Evolutionary conservation across 257 asterid genomes (phyloP).

Genomic region (Osmanthus fragrans): DNA sequence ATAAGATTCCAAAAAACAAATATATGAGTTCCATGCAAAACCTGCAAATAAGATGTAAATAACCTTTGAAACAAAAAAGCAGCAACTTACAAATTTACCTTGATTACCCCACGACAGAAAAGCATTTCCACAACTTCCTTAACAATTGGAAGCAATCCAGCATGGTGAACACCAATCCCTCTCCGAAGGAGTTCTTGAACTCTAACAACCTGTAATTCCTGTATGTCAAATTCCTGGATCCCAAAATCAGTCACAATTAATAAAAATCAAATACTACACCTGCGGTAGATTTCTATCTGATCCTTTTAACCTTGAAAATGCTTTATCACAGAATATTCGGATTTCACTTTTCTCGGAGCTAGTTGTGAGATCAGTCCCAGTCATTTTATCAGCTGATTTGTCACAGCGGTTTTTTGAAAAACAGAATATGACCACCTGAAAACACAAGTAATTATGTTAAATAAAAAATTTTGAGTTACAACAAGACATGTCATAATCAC

Average conservation of each 20-base stretch:
- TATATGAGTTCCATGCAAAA: not conserved
- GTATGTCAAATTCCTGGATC: conserved; percentile 26
- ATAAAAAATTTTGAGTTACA: conserved; percentile 15
- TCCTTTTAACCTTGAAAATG: conserved; percentile 95
- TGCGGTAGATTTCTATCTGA: conserved; percentile 96
- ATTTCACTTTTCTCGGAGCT: conserved; percentile 96
- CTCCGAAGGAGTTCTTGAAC: conserved; percentile 89
- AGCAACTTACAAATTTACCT: conserved; percentile 50
- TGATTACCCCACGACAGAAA: conserved; percentile 94
- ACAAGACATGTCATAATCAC: conserved; percentile 12
- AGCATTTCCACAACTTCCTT: conserved; percentile 99
- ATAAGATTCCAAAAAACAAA: not conserved
- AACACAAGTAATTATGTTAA: conserved; percentile 25
- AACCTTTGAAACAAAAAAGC: conserved; percentile 7
- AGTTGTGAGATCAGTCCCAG: conserved; percentile 88
- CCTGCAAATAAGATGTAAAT: conserved; percentile 16
- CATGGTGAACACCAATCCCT: conserved; percentile 98
- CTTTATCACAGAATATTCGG: conserved; percentile 92
- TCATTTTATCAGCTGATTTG: conserved; percentile 81
- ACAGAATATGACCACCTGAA: conserved; percentile 94
- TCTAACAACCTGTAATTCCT: conserved; percentile 71
- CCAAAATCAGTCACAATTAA: conserved; percentile 22
- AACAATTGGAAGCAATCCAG: conserved; percentile 96
- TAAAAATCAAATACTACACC: conserved; percentile 46
- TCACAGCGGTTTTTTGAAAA: conserved; percentile 96